Percentiles rank a stretch among this genome's conserved stretches.
Conservation (phyloP, 2,329 filamentous ascomycete species). For the Diaporthe capsici region DNA sequence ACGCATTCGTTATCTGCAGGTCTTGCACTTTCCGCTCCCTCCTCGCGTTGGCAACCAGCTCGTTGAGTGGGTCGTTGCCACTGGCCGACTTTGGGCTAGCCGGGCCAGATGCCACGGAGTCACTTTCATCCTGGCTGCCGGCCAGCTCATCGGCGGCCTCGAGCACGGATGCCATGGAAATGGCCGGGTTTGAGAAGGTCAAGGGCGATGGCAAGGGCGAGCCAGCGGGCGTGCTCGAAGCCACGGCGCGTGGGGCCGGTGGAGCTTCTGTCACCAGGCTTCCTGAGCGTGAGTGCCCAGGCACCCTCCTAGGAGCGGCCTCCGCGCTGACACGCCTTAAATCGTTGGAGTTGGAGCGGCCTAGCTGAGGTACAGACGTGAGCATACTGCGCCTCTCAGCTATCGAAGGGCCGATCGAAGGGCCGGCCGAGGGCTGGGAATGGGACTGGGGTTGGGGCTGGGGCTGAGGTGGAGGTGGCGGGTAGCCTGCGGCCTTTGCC, state of each 20-base stretch:
- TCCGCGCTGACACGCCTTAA: conserved; percentile 61
- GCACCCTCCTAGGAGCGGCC: conserved; percentile 51
- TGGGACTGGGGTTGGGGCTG: conserved; percentile 43
- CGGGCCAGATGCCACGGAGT: conserved; percentile 48
- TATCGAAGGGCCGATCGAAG: conserved; percentile 32
- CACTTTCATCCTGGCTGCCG: conserved; percentile 47
- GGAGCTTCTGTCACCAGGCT: conserved; percentile 56
- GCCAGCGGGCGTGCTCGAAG: conserved; percentile 53
- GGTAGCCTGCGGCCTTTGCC: conserved; percentile 42
- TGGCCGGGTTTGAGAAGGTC: conserved; percentile 51
- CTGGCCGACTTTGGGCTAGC: conserved; percentile 71
- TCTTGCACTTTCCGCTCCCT: conserved; percentile 96
- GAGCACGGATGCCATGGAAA: conserved; percentile 69
- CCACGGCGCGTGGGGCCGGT: conserved; percentile 53
- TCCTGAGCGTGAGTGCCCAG: conserved; percentile 57
- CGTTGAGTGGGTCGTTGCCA: conserved; percentile 74
- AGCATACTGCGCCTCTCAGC: conserved; percentile 50
- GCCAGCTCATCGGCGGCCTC: conserved; percentile 68
- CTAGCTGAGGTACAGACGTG: conserved; percentile 55
- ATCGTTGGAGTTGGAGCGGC: conserved; percentile 49
- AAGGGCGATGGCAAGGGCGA: conserved; percentile 44
- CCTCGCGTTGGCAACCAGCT: conserved; percentile 88
- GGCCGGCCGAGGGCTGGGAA: conserved; percentile 37
- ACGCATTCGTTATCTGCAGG: conserved; percentile 96
- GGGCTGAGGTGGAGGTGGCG: conserved; percentile 41